Base-by-base conservation (phyloP, 768 basidiomycete genomes). In the Scleroderma citrinum region DNA sequence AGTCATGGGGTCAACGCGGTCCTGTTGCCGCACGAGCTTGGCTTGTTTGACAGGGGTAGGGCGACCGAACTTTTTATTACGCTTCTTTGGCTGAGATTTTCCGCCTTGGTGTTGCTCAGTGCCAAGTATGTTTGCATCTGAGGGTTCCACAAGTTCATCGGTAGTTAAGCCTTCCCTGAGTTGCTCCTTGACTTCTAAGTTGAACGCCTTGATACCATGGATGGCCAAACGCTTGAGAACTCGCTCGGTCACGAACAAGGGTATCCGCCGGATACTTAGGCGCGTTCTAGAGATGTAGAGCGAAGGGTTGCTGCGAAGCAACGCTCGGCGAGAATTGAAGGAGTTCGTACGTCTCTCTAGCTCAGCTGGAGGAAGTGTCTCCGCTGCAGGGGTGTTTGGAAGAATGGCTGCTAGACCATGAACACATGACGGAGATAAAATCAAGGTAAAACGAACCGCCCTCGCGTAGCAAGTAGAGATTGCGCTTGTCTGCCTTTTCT, bases 231-330 rank as follows among this genome's bases (percentile, higher is more conserved):
- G 86, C 62, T 92, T 95, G 51, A 98, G 76, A 58, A 87, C 78
- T 36, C 89, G 85, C 62, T 99, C 95, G 0, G 89, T 89, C 13
- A 83, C 93, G 62, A 87, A 95, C 0, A 87, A 71, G 0, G 96
- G 96, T 20, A 99, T 78, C 59, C 96, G 92, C 3, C 96, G 90
- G 52, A 99, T 79, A 50, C 90, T 92, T 36, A 99, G 81, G 52
- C 96, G 92, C 0, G 92, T 97, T 61, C 83, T 87, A 23, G 94
- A 97, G 59, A 99, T 87, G 71, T 86, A 99, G 5, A 99, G 74
- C 0, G 91, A 88, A 0, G 96, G 95, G 65, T 98, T 98, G 12
- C 85, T 85, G 51, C 87, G 86, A 35, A 99, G 79, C 29, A 97
- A 76, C 0, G 81, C 71, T 36, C 86, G 77, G 13, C 96, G 87